Conservation (phyloP, 2,329 filamentous ascomycete species). For the Ascomycota sp. region DNA sequence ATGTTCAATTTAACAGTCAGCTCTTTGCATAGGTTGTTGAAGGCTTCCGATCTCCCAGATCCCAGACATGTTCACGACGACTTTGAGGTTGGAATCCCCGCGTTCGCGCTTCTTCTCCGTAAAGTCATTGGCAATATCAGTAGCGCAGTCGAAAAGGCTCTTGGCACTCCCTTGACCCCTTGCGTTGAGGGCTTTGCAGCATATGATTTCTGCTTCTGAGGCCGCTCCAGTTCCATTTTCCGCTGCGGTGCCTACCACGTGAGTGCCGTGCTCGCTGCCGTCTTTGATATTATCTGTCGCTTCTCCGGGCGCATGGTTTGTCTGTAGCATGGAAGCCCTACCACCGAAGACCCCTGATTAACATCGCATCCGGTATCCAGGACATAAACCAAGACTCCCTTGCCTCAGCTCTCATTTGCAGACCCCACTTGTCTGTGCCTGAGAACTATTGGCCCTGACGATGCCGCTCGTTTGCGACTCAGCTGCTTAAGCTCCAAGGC, state of each 20-base stretch:
- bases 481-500: too few relatives aligned
- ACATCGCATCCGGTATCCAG: conserved; percentile 43
- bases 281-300: conserved; percentile 22
- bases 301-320: too few relatives aligned
- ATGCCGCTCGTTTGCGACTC: neutral
- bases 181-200: conserved; percentile 40
- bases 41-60: conserved; percentile 23
- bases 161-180: conserved; percentile 16
- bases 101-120: conserved; percentile 13
- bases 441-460: neutral
- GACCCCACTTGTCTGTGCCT: too few relatives aligned
- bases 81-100: conserved; percentile 17
- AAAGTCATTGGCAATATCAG: conserved; percentile 30
- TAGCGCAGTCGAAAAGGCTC: conserved; percentile 38
- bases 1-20: conserved; percentile 17
- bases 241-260: conserved; percentile 41
- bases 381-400: conserved; percentile 38
- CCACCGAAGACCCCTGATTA: conserved; percentile 35
- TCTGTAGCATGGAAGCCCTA: conserved; percentile 17
- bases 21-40: conserved; percentile 18
- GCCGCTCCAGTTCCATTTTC: conserved; percentile 41
- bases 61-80: conserved; percentile 45
- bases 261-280: conserved; percentile 34
- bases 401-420: neutral
- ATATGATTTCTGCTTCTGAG: conserved; percentile 31